phyloP scores from a whole-genome alignment of 2,329 filamentous ascomycete species.

The Neopestalotiopsis sp. region DNA sequence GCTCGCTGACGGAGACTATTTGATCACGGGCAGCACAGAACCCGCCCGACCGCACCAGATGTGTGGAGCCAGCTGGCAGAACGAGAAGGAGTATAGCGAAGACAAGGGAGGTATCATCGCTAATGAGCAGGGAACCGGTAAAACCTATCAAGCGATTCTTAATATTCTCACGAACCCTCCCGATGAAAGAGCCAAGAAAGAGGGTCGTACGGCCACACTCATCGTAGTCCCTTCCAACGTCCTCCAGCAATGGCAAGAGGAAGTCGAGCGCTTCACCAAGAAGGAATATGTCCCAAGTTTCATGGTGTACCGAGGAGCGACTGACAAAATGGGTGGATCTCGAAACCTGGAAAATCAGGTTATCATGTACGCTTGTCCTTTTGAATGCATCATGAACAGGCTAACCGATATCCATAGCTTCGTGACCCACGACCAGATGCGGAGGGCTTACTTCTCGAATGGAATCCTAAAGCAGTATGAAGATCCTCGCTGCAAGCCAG shows the following conservation, averaged over 20 bases:
- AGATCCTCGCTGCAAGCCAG: neutral
- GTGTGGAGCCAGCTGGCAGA: neutral
- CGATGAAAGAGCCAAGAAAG: no score
- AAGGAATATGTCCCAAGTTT: neutral
- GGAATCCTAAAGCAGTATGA: neutral
- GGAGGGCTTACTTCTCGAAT: neutral
- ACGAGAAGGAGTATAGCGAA: neutral
- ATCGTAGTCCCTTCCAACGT: neutral
- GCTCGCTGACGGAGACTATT: neutral
- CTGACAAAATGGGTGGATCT: neutral
- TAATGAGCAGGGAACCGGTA: constrained; percentile 8
- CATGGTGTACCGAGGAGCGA: neutral
- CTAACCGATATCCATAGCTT: neutral
- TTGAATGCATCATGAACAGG: neutral
- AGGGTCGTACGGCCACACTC: neutral
- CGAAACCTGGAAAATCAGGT: neutral
- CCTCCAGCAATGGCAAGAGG: neutral
- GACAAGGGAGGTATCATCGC: constrained; percentile 7
- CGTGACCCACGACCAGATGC: neutral
- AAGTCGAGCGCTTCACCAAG: neutral
- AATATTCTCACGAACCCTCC: neutral
- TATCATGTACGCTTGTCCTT: neutral
- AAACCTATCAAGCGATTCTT: neutral
- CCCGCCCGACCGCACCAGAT: constrained; percentile 2
- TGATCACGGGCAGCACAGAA: neutral